Conservation (phyloP, 2,329 filamentous ascomycete genomes). For the Cytospora chrysosperma region DNA sequence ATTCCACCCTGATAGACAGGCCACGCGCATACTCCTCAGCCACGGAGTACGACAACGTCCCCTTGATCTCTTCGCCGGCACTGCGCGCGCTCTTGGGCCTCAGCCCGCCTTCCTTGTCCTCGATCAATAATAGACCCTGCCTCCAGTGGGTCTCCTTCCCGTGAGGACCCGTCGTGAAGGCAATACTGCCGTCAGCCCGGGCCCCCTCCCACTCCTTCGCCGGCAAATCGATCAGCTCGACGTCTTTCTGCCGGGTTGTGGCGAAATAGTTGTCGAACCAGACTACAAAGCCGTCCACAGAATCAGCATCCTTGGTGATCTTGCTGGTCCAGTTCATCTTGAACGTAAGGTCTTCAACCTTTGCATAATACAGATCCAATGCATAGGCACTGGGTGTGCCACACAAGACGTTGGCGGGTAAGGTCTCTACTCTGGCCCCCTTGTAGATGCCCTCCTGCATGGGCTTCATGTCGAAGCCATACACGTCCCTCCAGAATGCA, state of each 20-base stretch:
- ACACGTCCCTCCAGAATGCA: conserved; percentile 86
- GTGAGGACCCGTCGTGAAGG: conserved; percentile 83
- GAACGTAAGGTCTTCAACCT: conserved; percentile 73
- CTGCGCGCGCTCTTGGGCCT: conserved; percentile 38
- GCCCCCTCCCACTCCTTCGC: conserved; percentile 62
- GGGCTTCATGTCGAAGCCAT: conserved; percentile 90
- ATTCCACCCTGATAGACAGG: conserved; percentile 63
- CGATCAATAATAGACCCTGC: conserved; percentile 73
- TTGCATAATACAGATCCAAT: conserved; percentile 73
- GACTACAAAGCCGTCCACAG: conserved; percentile 81
- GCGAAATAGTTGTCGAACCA: conserved; percentile 97
- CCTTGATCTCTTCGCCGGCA: conserved; percentile 59
- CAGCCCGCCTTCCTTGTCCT: conserved; percentile 50
- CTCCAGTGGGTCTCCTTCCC: conserved; percentile 85
- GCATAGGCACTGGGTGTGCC: conserved; percentile 66
- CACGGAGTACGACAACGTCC: conserved; percentile 69
- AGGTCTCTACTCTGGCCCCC: conserved; percentile 75
- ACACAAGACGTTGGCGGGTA: conserved; percentile 60
- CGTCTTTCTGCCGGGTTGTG: conserved; percentile 51
- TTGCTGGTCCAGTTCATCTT: conserved; percentile 63
- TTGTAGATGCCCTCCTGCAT: conserved; percentile 84
- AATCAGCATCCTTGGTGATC: conserved; percentile 60
- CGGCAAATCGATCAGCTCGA: conserved; percentile 52
- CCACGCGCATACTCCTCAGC: conserved; percentile 68
- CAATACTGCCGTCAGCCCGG: conserved; percentile 60